Evolutionary conservation across 495 filamentous ascomycete genomes (phyloP).

Genomic region (Xylaria venustula): DNA sequence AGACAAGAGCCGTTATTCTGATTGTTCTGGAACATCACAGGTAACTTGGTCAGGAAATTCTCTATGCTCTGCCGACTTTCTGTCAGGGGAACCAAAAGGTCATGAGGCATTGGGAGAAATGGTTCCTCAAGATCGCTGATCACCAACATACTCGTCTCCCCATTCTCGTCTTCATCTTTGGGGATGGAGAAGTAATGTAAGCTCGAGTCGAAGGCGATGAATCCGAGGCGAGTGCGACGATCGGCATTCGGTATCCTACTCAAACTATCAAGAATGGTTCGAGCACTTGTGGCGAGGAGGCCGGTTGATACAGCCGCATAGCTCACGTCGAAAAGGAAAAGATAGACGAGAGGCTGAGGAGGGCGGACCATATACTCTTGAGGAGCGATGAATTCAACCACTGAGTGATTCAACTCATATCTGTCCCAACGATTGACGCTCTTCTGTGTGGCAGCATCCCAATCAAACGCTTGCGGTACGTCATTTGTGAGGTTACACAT

Average conservation of each 20-base stretch:
- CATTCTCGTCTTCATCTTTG: constrained; percentile 77
- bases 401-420: constrained; percentile 86
- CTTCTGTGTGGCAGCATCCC: constrained; percentile 89
- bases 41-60: constrained; percentile 83
- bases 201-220: constrained; percentile 93
- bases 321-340: constrained; percentile 97
- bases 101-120: constrained; percentile 86
- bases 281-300: constrained; percentile 89
- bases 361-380: constrained; percentile 99
- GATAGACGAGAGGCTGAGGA: constrained; percentile 94
- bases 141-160: constrained; percentile 86
- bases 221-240: constrained; percentile 84
- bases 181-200: constrained; percentile 95
- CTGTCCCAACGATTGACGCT: constrained; percentile 85
- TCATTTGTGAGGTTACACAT: constrained; percentile 99
- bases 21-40: constrained; percentile 94
- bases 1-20: constrained; percentile 83
- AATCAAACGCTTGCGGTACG: constrained; percentile 97
- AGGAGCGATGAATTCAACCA: constrained; percentile 95
- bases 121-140: constrained; percentile 96
- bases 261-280: constrained; percentile 92
- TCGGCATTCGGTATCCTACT: constrained; percentile 98
- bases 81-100: constrained; percentile 86
- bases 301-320: constrained; percentile 87
- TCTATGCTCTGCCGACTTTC: constrained; percentile 91